These are phyloP conservation scores for Apiospora saccharicola DNA, from an alignment of 2,329 filamentous ascomycete species.

Conservation along the genomic window DNA sequence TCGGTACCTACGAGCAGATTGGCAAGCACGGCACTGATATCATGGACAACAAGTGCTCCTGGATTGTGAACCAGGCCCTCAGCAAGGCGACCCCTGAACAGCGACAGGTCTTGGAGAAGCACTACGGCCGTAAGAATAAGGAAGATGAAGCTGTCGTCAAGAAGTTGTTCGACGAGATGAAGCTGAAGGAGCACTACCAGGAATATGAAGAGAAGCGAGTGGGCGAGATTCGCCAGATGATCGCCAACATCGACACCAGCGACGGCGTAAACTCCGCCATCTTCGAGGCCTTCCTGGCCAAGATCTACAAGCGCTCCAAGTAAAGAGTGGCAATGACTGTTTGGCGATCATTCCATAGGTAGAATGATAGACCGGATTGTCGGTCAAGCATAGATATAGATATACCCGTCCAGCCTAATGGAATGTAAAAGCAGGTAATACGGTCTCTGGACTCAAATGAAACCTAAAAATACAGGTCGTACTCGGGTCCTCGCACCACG, in stretches of 20 bases:
- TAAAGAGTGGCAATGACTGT: not conserved
- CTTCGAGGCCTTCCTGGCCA: conserved; percentile 88
- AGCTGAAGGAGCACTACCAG: conserved; percentile 83
- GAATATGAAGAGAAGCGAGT: conserved; percentile 91
- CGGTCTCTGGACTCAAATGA: not conserved
- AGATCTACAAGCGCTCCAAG: conserved; percentile 87
- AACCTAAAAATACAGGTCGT: not conserved
- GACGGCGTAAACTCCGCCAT: conserved; percentile 89
- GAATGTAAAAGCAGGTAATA: not conserved
- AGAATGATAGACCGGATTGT: not conserved
- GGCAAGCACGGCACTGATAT: conserved; percentile 99
- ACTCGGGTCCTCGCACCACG: not conserved
- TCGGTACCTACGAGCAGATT: conserved; percentile 88
- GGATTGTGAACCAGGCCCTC: conserved; percentile 95
- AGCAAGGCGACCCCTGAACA: conserved; percentile 83
- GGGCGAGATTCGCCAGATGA: conserved; percentile 76
- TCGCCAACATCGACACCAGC: conserved; percentile 82
- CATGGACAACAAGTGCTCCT: conserved; percentile 99
- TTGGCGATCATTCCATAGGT: not conserved
- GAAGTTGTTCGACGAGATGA: conserved; percentile 84
- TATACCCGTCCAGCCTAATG: conserved; percentile 4
- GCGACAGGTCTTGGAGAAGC: conserved; percentile 84
- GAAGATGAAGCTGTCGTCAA: conserved; percentile 86
- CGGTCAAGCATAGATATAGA: not conserved
- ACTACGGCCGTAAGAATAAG: conserved; percentile 93